Base-by-base conservation (phyloP, 1,284 basidiomycete genomes). In the Bondarzewia mesenterica region DNA sequence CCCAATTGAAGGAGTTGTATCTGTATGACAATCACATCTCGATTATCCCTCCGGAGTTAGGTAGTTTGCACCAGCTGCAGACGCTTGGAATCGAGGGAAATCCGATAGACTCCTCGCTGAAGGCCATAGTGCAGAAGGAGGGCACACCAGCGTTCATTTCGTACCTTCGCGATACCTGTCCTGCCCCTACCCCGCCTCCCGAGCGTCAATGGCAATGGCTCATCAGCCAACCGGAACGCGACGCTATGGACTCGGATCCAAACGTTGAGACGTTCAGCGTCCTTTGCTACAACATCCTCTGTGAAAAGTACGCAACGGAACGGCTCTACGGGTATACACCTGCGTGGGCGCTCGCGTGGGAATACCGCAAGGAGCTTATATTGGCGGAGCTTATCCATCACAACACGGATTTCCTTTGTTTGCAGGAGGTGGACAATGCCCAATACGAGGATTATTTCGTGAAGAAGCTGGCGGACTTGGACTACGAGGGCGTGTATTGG, bases 281-380 rank as follows among this genome's bases (percentile, higher is more conserved):
- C 23, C 71, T 98, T 37, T 89, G 79, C 61, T 98, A 95, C 76
- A 99, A 99, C 67, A 93, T 98, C 54, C 81, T 99, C 12, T 96
- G 92, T 66, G 90, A 95, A 61, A 82, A 83, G 62, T 89, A 83
- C 60, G 96, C 96, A 15, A 95, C 95, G 21, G 80, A 87, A 58
- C 77, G 83, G 54, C 72, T 97, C 67, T 99, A 99, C 66, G 93
- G 93, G 8, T 99, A 99, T 68, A 98, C 95, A 0, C 95, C 96
- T 1, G 78, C 85, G 5, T 98, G 95, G 94, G 96, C 96, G 1
- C 73, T 99, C 32, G 76, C 82, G 37, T 99, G 96, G 96, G 83
- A 89, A 39, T 98, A 96, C 64, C 82, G 96, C 52, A 94, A 93
- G 67, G 88, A 93, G 54, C 74, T 91, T 50, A 93, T 99, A 56